phyloP scores from a whole-genome alignment of 2,329 filamentous ascomycete species.

The Neopestalotiopsis rosae region DNA sequence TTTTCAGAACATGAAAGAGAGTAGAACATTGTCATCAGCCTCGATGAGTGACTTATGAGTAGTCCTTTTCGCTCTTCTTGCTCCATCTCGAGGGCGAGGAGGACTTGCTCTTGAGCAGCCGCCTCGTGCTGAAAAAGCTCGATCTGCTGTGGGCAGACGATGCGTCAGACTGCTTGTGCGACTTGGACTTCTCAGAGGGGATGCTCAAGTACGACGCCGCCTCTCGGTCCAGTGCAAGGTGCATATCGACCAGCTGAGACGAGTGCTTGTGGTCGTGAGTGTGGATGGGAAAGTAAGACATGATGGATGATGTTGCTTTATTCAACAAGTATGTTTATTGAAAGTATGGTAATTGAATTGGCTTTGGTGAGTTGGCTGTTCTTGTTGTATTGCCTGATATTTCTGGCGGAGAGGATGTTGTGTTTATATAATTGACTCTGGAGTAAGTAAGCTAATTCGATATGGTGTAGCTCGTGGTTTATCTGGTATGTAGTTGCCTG shows the following conservation, averaged over 20 bases:
- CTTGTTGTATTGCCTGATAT: not conserved
- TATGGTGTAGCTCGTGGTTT: not conserved
- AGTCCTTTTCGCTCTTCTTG: constrained; percentile 2
- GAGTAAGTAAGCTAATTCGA: not conserved
- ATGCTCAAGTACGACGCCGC: not conserved
- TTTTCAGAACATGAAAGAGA: no score
- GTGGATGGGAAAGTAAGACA: constrained; percentile 5
- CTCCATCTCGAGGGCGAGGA: not conserved
- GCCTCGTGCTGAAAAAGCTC: constrained; percentile 12
- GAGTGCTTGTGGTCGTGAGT: constrained; percentile 8
- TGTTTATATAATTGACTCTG: not conserved
- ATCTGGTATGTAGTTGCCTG: not conserved
- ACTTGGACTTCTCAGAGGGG: not conserved
- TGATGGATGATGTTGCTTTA: not conserved
- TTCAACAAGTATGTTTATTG: not conserved
- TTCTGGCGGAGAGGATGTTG: not conserved
- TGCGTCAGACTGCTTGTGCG: constrained; percentile 5
- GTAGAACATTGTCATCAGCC: not conserved
- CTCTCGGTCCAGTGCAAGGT: not conserved
- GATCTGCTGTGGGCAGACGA: not conserved
- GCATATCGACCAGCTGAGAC: constrained; percentile 1
- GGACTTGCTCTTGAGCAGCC: constrained; percentile 11
- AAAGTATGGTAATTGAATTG: not conserved
- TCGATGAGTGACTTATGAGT: not conserved
- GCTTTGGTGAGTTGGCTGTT: not conserved